phyloP scores from a whole-genome alignment of 768 basidiomycete species.

The Suillus cothurnatus region DNA sequence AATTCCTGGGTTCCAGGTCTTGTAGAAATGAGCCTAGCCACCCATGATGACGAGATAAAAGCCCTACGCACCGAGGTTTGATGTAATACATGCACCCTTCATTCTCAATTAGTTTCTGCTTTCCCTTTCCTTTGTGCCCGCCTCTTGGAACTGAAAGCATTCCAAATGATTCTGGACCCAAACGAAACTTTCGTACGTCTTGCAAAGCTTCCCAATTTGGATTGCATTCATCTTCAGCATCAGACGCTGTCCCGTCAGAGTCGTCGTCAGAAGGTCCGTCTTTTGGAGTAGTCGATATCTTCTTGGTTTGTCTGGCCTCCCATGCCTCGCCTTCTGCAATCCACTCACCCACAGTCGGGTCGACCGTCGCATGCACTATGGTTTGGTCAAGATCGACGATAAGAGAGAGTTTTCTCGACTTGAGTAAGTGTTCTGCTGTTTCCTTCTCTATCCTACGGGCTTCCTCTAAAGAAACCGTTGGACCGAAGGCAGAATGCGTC shows the following conservation, averaged over 20 bases:
- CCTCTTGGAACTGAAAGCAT: slow-evolving; percentile 43
- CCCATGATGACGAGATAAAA: not conserved
- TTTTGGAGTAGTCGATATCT: slow-evolving; percentile 37
- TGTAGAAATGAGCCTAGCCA: slow-evolving; percentile 13
- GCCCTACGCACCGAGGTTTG: slow-evolving; percentile 79
- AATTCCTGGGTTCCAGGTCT: slow-evolving; percentile 88
- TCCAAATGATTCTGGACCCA: slow-evolving; percentile 76
- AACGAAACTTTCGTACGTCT: slow-evolving; percentile 87
- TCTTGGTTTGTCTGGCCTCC: slow-evolving; percentile 61
- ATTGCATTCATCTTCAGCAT: slow-evolving; percentile 66
- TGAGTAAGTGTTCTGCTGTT: slow-evolving; percentile 76
- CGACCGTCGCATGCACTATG: slow-evolving; percentile 97
- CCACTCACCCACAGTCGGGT: slow-evolving; percentile 99
- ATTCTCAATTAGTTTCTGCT: slow-evolving; percentile 64
- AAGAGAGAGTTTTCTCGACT: slow-evolving; percentile 79
- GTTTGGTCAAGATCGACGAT: slow-evolving; percentile 99
- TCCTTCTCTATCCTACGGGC: slow-evolving; percentile 87
- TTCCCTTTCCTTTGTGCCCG: slow-evolving; percentile 50
- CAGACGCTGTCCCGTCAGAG: slow-evolving; percentile 43
- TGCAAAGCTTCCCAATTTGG: slow-evolving; percentile 92
- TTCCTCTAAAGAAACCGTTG: slow-evolving; percentile 90
- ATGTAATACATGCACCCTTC: slow-evolving; percentile 97
- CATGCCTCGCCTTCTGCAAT: slow-evolving; percentile 82
- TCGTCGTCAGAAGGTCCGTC: slow-evolving; percentile 34
- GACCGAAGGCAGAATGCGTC: slow-evolving; percentile 90